Evolutionary conservation across 106 monocot species (phyloP).

Genomic region (Amphibolis antarctica): DNA sequence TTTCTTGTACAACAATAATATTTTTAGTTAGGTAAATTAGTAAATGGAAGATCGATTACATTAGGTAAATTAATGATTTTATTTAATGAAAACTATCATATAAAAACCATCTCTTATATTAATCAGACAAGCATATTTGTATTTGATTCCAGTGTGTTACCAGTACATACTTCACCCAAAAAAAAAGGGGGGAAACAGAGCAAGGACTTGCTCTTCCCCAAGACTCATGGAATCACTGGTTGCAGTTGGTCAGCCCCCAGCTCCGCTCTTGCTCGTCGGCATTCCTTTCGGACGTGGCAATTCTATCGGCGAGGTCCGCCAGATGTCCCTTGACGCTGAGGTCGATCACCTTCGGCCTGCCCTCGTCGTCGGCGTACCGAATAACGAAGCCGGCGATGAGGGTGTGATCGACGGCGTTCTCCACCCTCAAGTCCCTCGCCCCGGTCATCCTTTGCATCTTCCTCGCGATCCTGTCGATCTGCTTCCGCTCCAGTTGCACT

Average conservation of each 20-base stretch:
- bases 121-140: too few relatives aligned
- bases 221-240: too few relatives aligned
- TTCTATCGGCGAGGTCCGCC: slow-evolving; percentile 35
- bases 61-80: too few relatives aligned
- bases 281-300: slow-evolving; percentile 47
- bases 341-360: slow-evolving; percentile 38
- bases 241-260: background rate
- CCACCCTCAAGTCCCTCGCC: slow-evolving; percentile 43
- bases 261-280: slow-evolving; percentile 5
- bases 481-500: slow-evolving; percentile 47
- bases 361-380: slow-evolving; percentile 41
- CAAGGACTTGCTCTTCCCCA: too few relatives aligned
- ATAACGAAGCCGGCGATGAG: slow-evolving; percentile 89
- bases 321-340: slow-evolving; percentile 81
- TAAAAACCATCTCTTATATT: too few relatives aligned
- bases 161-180: too few relatives aligned
- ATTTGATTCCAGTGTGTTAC: too few relatives aligned
- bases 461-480: slow-evolving; percentile 52
- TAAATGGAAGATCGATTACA: too few relatives aligned
- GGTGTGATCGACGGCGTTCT: slow-evolving; percentile 51
- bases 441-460: slow-evolving; percentile 84
- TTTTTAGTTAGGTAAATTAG: too few relatives aligned
- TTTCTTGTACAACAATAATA: too few relatives aligned
- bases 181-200: too few relatives aligned
- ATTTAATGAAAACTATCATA: too few relatives aligned